A percentile compares a stretch with the other conserved stretches of the same genome.
These are phyloP conservation scores for Ceratocystis cubensis DNA, from an alignment of 2,329 filamentous ascomycete species.

Conservation along the genomic window DNA sequence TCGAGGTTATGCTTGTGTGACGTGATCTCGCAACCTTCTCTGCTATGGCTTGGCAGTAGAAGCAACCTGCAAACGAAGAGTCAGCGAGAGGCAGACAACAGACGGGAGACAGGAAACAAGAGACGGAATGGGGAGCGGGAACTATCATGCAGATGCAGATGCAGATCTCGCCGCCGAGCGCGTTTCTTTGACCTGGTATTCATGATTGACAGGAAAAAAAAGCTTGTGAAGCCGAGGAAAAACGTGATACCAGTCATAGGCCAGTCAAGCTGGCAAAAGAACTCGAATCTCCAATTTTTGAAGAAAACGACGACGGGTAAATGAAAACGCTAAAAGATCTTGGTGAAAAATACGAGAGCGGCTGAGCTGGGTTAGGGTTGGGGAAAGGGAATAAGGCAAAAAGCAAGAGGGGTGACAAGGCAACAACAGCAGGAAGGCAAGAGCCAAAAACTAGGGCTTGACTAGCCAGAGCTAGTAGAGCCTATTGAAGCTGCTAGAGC, in stretches of 20 bases:
- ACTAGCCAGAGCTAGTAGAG: too few species aligned
- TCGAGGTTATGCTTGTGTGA: slow-evolving; percentile 1
- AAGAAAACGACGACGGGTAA: background rate
- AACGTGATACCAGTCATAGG: background rate
- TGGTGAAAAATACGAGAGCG: background rate
- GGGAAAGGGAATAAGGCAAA: too few species aligned
- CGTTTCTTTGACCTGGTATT: background rate
- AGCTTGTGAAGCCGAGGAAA: background rate
- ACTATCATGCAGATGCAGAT: background rate
- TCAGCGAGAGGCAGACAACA: background rate
- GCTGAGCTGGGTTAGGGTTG: background rate
- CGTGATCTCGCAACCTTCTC: background rate
- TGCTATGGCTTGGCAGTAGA: background rate
- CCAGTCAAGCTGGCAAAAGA: background rate
- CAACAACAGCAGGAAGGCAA: too few species aligned
- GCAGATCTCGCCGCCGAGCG: background rate
- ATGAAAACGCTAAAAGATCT: background rate
- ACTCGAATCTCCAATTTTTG: background rate
- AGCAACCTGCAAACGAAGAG: background rate
- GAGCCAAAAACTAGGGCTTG: too few species aligned
- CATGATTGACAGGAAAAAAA: background rate
- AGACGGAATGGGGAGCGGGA: background rate
- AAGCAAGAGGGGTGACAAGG: too few species aligned
- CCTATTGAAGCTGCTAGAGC: too few species aligned
- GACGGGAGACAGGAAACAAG: background rate